phyloP scores from a whole-genome alignment of 371 early-diverging fungal genomes.

The Actinomucor elegans region DNA sequence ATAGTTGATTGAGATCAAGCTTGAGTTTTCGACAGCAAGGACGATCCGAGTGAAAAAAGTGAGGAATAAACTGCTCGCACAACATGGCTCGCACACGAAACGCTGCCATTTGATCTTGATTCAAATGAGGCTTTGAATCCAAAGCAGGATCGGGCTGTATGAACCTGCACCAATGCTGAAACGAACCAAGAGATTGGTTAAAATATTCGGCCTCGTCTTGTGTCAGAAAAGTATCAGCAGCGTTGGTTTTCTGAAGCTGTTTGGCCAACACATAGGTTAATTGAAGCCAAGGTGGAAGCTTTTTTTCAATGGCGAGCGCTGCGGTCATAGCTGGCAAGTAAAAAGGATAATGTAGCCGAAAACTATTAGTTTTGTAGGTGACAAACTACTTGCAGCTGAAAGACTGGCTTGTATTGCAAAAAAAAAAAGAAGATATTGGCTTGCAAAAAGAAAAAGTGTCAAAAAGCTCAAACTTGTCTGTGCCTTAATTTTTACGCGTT shows the following conservation, averaged over 20 bases:
- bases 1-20: background rate
- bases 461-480: no score
- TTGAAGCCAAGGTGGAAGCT: slow-evolving; percentile 25
- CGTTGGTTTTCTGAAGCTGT: slow-evolving; percentile 16
- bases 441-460: no score
- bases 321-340: no score
- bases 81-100: slow-evolving; percentile 70
- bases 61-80: slow-evolving; percentile 65
- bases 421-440: no score
- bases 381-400: no score
- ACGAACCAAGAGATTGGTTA: background rate
- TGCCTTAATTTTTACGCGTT: no score
- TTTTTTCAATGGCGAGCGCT: no score
- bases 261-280: slow-evolving; percentile 26
- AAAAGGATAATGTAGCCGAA: background rate
- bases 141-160: slow-evolving; percentile 23
- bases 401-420: no score
- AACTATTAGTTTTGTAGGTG: no score
- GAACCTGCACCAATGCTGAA: slow-evolving; percentile 38
- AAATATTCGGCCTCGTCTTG: slow-evolving; percentile 30
- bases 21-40: slow-evolving; percentile 26
- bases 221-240: slow-evolving; percentile 16
- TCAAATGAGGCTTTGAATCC: background rate
- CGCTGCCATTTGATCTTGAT: slow-evolving; percentile 26
- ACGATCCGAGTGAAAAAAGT: slow-evolving; percentile 39